Evolutionary conservation across 2,329 filamentous ascomycete species (phyloP).

Genomic region (Scolecobasidium constrictum): DNA sequence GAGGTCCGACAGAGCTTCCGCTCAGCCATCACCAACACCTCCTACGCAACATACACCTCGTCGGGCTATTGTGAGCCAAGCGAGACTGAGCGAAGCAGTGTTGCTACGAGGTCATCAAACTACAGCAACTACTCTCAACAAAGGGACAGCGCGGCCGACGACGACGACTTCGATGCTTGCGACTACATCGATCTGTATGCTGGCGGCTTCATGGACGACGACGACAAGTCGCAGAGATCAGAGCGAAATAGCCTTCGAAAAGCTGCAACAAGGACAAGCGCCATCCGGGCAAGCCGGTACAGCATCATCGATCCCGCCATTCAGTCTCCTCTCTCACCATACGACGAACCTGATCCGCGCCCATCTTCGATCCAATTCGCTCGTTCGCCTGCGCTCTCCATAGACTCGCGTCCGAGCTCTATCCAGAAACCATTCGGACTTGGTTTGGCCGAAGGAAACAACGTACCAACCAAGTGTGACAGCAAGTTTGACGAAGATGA

Average conservation of each 20-base stretch:
- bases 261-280: not conserved
- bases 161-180: constrained; percentile 45
- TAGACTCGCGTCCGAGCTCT: not conserved
- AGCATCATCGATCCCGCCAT: not conserved
- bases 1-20: constrained; percentile 47
- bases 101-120: constrained; percentile 69
- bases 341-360: not conserved
- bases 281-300: not conserved
- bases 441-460: not conserved
- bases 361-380: not conserved
- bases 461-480: not conserved
- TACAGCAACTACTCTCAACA: constrained; percentile 42
- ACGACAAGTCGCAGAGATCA: constrained; percentile 17
- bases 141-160: constrained; percentile 18
- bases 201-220: constrained; percentile 41
- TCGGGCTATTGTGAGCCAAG: constrained; percentile 47
- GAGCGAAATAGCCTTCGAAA: no score
- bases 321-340: not conserved
- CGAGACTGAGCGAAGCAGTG: constrained; percentile 73
- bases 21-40: constrained; percentile 41
- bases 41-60: constrained; percentile 38
- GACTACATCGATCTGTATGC: constrained; percentile 52
- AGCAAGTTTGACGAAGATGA: not conserved
- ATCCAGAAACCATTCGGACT: not conserved
- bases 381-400: not conserved